Base-by-base conservation (phyloP, 352 stramenopile species). In the Phytophthora foliorum region DNA sequence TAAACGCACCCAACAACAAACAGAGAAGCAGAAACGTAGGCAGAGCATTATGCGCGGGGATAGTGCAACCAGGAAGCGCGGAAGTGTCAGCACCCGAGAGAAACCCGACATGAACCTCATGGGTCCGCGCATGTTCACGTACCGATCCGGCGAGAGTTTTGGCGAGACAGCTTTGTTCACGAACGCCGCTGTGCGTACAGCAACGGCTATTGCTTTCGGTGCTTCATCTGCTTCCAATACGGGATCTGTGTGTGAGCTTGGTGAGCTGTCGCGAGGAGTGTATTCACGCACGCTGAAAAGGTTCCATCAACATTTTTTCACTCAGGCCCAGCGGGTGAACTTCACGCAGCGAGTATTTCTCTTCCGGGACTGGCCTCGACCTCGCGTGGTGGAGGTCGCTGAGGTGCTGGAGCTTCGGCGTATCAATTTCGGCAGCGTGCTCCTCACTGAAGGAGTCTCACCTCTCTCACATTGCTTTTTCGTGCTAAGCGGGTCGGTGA, bases 161-260 rank as follows among this genome's bases (percentile, higher is more conserved):
- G 79, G 79, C 4, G 79, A 88, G 55, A 85, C 79, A 0, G 79
- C 79, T 4, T 82, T 90, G 73, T 87, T 90, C 48, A 81, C 74
- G 9, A 74, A 57, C 36, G 82, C 86, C 4, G 74, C 71, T n/a
- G 69, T 65, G 16, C 77, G 82, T 34, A 90, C 82, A 39, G 82
- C 82, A 10, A 86, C 82, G 9, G 82, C 82, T 0, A 72, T 88
- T 14, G 82, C 82, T 4, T 72, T 76, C 17, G 69, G 77, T 21
- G 38, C 61, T 1, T 19, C 63, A 19, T 56, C 11, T 14, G 48
- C 53, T 45, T 44, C 50, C 36, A 52, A 27, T 58, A 6, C 29
- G 10, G 58, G 58, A 14, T 51, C 57, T n/a, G 65, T 68, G 9
- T 88, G 82, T 52, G 75, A 90, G 19, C 49, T 88, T 31, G 71